Percentiles rank a stretch among this genome's conserved stretches.
phyloP scores from a whole-genome alignment of 1,139 yeast species.

The Arxiozyma slooffiae region DNA sequence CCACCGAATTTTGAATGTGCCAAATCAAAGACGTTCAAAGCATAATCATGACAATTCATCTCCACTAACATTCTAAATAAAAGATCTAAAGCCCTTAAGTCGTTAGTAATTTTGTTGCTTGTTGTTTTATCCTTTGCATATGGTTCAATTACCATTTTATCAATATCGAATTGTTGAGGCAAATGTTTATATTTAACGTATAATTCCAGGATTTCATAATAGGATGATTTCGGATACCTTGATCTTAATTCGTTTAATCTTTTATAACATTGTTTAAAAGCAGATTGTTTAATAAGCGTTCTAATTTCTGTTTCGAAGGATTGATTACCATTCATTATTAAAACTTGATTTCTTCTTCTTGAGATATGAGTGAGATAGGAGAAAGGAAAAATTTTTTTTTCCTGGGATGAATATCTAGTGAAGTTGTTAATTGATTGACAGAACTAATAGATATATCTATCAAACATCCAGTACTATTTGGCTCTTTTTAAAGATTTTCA shows the following conservation, averaged over 20 bases:
- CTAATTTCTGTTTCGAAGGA: constrained; percentile 14
- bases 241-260: constrained; percentile 15
- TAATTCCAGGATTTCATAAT: constrained; percentile 19
- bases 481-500: too few species aligned
- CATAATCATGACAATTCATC: constrained; percentile 18
- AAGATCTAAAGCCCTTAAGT: constrained; percentile 19
- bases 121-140: constrained; percentile 13
- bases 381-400: neutral
- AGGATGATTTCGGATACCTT: constrained; percentile 21
- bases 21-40: constrained; percentile 20
- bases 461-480: too few species aligned
- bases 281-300: constrained; percentile 17
- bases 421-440: neutral
- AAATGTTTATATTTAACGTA: constrained; percentile 25
- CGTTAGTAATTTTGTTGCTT: constrained; percentile 17
- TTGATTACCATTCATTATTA: neutral
- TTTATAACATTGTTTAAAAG: constrained; percentile 23
- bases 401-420: neutral
- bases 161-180: constrained; percentile 21
- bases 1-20: constrained; percentile 25
- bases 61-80: constrained; percentile 23
- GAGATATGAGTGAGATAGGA: neutral
- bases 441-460: too few species aligned
- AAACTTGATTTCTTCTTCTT: neutral
- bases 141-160: constrained; percentile 10